These are phyloP conservation scores for Euphorbia lathyris DNA, from an alignment of 345 rosid genomes.

Conservation along the genomic window DNA sequence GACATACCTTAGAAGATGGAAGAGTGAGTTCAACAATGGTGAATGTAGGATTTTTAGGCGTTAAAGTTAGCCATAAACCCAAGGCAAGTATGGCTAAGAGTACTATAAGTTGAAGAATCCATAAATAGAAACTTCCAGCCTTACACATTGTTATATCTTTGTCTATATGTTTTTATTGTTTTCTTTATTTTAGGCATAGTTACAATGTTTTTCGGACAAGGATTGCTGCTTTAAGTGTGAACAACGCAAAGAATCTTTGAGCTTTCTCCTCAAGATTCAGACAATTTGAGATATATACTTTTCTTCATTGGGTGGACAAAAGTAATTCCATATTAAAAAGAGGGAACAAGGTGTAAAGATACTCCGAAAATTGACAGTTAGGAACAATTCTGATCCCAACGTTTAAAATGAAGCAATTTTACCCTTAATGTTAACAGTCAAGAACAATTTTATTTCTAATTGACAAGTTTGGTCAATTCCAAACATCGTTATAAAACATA, in stretches of 20 bases:
- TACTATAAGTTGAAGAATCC: conserved; percentile 36
- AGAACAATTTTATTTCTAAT: no score
- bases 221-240: not conserved
- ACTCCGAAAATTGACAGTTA: no score
- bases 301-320: not conserved
- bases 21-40: conserved; percentile 28
- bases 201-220: no score
- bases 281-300: conserved; percentile 6
- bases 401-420: no score
- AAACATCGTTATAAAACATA: no score
- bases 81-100: conserved; percentile 37
- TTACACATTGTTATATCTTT: conserved; percentile 1
- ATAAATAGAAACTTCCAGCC: conserved; percentile 21
- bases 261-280: no score
- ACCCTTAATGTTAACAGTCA: no score
- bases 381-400: no score
- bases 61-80: conserved; percentile 33
- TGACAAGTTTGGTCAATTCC: no score
- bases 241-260: not conserved
- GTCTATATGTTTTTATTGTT: no score
- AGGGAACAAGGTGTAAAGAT: no score
- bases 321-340: no score
- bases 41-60: conserved; percentile 32
- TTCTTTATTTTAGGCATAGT: not conserved
- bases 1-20: not conserved